Conservation (phyloP, 75 land plant genomes). For the Picea sitchensis region DNA sequence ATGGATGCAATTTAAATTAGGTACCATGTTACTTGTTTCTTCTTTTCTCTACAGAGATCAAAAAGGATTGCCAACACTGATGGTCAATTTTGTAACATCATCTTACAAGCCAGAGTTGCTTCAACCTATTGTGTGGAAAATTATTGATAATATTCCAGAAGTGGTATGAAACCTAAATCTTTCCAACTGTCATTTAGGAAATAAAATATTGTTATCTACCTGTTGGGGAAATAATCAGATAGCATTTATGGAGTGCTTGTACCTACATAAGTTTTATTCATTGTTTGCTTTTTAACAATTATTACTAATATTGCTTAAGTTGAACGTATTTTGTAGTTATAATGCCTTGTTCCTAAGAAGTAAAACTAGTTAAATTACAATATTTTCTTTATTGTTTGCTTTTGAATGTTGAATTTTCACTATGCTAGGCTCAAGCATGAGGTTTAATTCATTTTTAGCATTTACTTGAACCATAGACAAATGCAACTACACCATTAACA, state of each 20-base stretch:
- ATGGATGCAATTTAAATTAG: not conserved
- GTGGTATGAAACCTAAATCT: constrained; percentile 52
- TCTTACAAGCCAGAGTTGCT: constrained; percentile 70
- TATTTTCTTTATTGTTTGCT: too few species aligned
- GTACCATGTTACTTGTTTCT: not conserved
- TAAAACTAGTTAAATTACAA: too few species aligned
- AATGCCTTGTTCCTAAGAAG: not conserved
- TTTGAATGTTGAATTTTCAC: too few species aligned
- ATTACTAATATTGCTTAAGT: not conserved
- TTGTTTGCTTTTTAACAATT: not conserved
- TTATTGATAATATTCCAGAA: constrained; percentile 57
- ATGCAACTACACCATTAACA: too few species aligned
- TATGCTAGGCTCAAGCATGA: too few species aligned
- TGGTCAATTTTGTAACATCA: constrained; percentile 96
- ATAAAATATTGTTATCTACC: not conserved
- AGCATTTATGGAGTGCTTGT: not conserved
- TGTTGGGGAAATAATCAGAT: not conserved
- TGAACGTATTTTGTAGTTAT: not conserved
- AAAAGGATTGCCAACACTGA: constrained; percentile 64
- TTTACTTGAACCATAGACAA: too few species aligned
- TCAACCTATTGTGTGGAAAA: constrained; percentile 66
- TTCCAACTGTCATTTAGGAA: not conserved
- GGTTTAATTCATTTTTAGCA: too few species aligned
- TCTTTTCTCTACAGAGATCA: constrained; percentile 51
- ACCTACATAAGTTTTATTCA: not conserved